These are phyloP conservation scores for Adenanthera pavonina DNA, from an alignment of 306 rosid species.

Conservation along the genomic window DNA sequence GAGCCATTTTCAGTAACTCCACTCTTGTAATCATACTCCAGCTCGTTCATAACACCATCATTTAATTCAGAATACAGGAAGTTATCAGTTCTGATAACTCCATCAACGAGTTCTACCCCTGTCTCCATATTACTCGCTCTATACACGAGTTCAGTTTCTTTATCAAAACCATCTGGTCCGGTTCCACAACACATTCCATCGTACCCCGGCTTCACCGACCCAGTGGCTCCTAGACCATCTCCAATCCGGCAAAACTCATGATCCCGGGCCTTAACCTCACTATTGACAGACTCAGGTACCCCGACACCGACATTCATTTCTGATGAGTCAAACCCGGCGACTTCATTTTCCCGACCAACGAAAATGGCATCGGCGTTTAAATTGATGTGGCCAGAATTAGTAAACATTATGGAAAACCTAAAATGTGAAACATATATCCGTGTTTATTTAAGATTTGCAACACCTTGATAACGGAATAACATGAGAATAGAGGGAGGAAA, in stretches of 20 bases:
- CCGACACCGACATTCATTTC: constrained; percentile 12
- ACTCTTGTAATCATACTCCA: constrained; percentile 8
- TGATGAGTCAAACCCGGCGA: constrained; percentile 35
- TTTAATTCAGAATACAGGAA: constrained; percentile 2
- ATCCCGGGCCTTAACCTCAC: constrained; percentile 27
- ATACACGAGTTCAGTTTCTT: not conserved
- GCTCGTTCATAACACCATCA: constrained; percentile 26
- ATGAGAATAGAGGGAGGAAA: not conserved
- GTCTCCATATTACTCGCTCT: constrained; percentile 33
- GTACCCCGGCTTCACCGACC: constrained; percentile 8
- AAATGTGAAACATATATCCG: constrained; percentile 7
- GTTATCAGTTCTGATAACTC: not conserved
- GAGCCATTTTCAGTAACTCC: constrained; percentile 30
- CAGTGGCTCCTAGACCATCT: constrained; percentile 17
- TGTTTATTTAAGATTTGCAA: not conserved
- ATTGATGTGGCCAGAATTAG: constrained; percentile 45
- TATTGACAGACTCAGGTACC: constrained; percentile 20
- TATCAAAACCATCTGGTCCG: constrained; percentile 39
- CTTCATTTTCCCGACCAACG: constrained; percentile 48
- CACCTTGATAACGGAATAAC: not conserved
- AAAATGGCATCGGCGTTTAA: constrained; percentile 55
- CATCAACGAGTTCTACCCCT: constrained; percentile 34
- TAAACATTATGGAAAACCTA: constrained; percentile 52
- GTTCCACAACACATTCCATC: constrained; percentile 24
- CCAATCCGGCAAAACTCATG: constrained; percentile 25